Percentiles rank a stretch among this genome's conserved stretches.
phyloP scores from a whole-genome alignment of 805 yeast genomes.

The Teunomyces atbi region DNA sequence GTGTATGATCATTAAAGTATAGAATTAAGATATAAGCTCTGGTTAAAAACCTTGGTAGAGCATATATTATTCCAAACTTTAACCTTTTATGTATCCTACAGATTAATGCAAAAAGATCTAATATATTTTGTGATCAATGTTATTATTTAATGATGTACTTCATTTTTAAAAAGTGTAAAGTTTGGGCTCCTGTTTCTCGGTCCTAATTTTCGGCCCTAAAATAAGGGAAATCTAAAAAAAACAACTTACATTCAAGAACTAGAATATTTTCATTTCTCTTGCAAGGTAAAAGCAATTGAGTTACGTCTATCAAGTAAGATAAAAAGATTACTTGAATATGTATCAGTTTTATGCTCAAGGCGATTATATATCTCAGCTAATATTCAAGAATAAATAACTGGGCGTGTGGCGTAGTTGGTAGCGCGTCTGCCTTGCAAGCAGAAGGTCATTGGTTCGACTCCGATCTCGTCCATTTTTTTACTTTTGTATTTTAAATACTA shows the following conservation, averaged over 20 bases:
- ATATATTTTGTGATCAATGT: no score
- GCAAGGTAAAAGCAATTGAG: neutral
- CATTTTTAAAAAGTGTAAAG: no score
- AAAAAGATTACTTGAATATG: no score
- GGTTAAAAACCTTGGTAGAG: neutral
- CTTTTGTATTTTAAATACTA: slow-evolving; percentile 8
- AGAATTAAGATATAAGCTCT: neutral
- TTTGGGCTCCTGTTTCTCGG: no score
- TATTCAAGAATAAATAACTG: slow-evolving; percentile 15
- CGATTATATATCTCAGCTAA: neutral
- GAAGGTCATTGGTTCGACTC: slow-evolving; percentile 78
- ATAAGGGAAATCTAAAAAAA: no score
- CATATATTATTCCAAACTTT: neutral
- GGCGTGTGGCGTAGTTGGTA: slow-evolving; percentile 85
- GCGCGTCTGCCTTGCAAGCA: slow-evolving; percentile 80
- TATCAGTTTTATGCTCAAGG: no score
- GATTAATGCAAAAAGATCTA: neutral
- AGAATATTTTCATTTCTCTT: no score
- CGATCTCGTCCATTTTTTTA: slow-evolving; percentile 61
- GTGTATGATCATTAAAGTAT: neutral
- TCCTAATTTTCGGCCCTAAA: no score
- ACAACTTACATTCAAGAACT: no score
- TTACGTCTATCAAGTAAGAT: neutral
- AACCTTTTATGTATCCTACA: neutral
- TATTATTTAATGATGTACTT: no score